Conservation (phyloP, 306 rosid species). For the Castanea sativa region DNA sequence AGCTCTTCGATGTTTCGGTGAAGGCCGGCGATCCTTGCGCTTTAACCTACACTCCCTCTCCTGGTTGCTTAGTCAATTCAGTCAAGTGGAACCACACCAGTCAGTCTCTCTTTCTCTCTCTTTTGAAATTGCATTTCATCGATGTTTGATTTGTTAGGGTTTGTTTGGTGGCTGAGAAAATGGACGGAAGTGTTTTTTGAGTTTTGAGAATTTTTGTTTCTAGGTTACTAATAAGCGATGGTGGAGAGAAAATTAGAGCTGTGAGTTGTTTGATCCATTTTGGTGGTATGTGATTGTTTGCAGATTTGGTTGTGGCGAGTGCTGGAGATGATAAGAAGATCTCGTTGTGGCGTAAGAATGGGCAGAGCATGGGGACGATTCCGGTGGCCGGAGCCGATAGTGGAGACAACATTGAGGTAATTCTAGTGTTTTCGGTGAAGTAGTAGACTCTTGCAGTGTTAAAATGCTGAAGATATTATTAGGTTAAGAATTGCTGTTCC, state of each 20-base stretch:
- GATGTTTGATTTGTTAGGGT: background rate
- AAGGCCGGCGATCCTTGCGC: constrained; percentile 87
- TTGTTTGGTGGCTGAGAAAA: background rate
- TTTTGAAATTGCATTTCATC: background rate
- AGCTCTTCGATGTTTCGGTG: constrained; percentile 82
- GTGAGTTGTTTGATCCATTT: background rate
- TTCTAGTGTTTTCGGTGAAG: constrained; percentile 2
- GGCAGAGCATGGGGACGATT: constrained; percentile 94
- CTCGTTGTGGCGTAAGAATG: constrained; percentile 84
- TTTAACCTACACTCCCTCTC: constrained; percentile 81
- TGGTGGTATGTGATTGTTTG: constrained; percentile 22
- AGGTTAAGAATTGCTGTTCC: background rate
- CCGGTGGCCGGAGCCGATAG: constrained; percentile 75
- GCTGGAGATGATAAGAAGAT: constrained; percentile 97
- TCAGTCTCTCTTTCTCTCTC: constrained; percentile 30
- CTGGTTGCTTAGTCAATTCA: constrained; percentile 77
- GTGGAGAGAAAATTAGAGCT: background rate
- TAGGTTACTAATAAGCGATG: background rate
- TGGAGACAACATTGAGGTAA: constrained; percentile 82
- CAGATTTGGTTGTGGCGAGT: constrained; percentile 97
- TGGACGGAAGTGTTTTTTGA: background rate
- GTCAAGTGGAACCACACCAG: constrained; percentile 98
- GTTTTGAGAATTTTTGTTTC: background rate
- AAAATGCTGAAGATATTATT: background rate
- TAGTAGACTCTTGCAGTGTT: background rate